Percentiles rank a stretch among this genome's conserved stretches.
Evolutionary conservation across 805 yeast species (phyloP).

Genomic region (Blastobotrys muscicola): DNA sequence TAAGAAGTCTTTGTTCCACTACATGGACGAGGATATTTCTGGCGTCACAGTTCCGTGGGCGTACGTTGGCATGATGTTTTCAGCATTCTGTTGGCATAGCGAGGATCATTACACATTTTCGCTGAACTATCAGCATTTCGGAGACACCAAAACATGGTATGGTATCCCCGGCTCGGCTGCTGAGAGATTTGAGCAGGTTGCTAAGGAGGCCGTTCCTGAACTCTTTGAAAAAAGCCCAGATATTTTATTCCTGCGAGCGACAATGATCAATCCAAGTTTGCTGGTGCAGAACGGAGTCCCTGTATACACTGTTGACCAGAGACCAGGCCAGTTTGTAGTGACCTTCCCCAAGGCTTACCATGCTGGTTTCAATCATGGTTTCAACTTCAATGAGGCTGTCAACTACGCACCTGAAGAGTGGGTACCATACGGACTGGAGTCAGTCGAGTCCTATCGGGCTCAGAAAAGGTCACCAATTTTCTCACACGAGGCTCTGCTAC

Average conservation of each 20-base stretch:
- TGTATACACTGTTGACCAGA: conserved; percentile 53
- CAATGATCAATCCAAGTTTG: conserved; percentile 64
- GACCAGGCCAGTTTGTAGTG: conserved; percentile 70
- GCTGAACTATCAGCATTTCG: conserved; percentile 86
- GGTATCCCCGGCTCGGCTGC: conserved; percentile 70
- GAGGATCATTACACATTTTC: conserved; percentile 91
- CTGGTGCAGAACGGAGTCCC: conserved; percentile 36
- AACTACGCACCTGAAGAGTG: conserved; percentile 34
- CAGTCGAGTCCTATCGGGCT: conserved; percentile 22
- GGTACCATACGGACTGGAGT: conserved; percentile 26
- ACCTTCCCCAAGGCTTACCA: conserved; percentile 87
- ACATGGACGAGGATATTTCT: conserved; percentile 38
- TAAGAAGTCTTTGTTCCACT: conserved; percentile 26
- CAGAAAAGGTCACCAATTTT: conserved; percentile 26
- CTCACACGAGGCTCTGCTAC: conserved; percentile 28
- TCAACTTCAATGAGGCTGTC: conserved; percentile 42
- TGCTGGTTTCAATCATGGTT: conserved; percentile 81
- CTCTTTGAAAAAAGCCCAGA: conserved; percentile 79
- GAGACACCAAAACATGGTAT: conserved; percentile 89
- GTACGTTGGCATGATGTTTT: conserved; percentile 78
- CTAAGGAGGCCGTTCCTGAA: conserved; percentile 65
- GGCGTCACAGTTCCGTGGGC: conserved; percentile 97
- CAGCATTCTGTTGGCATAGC: conserved; percentile 95
- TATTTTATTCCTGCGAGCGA: conserved; percentile 74
- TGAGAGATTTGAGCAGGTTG: conserved; percentile 51